phyloP scores from a whole-genome alignment of 2,329 filamentous ascomycete genomes.

The Talaromyces funiculosus region DNA sequence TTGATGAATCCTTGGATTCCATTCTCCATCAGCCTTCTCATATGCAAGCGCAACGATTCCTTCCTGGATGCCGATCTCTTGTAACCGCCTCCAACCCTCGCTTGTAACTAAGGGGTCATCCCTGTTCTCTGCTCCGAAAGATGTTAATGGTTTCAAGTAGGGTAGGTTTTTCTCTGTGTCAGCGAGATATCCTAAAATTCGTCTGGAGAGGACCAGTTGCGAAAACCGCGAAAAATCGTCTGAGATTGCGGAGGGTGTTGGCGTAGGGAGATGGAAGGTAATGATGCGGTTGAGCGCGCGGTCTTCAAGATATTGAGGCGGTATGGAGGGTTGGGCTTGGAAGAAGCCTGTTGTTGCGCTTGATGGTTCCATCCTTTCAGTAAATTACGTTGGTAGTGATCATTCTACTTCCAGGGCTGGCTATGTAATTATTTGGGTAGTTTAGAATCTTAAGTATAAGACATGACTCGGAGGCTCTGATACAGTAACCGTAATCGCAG shows the following conservation, averaged over 20 bases:
- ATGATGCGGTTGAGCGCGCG: conserved; percentile 18
- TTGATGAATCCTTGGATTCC: conserved; percentile 22
- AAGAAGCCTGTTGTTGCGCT: conserved; percentile 23
- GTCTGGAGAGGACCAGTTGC: conserved; percentile 18
- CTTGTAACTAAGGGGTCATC: conserved; percentile 22
- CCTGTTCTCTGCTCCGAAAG: conserved; percentile 23
- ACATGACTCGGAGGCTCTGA: neutral
- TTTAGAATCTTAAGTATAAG: neutral
- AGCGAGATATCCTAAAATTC: conserved; percentile 15
- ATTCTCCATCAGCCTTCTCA: conserved; percentile 10
- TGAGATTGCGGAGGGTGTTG: conserved; percentile 16
- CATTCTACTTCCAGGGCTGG: neutral
- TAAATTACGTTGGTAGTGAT: neutral
- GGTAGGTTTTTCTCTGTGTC: conserved; percentile 22
- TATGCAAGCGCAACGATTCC: conserved; percentile 22
- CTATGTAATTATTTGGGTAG: neutral
- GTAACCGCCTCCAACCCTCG: conserved; percentile 23
- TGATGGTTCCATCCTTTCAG: conserved; percentile 19
- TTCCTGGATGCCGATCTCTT: conserved; percentile 21
- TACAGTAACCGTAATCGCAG: neutral
- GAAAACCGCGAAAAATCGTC: conserved; percentile 21
- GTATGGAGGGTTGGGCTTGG: conserved; percentile 18
- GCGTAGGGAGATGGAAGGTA: conserved; percentile 19
- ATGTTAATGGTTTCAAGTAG: conserved; percentile 19
- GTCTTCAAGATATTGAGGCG: conserved; percentile 20